These are phyloP conservation scores for Endocalyx cinctus DNA, from an alignment of 2,329 filamentous ascomycete genomes.

Conservation along the genomic window DNA sequence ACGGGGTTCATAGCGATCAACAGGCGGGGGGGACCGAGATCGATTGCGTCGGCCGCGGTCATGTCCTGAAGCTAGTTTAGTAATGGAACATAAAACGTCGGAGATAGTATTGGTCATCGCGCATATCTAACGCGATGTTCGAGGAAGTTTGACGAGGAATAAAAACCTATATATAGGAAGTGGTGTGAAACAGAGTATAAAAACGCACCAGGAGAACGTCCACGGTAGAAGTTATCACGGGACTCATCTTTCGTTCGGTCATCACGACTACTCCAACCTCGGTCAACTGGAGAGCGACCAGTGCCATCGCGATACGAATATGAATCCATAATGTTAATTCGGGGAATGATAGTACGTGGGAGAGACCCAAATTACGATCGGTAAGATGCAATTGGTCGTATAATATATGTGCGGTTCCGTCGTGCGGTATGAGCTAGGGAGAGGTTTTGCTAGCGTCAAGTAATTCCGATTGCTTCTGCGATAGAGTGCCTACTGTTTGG, in stretches of 20 bases:
- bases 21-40: slow-evolving; percentile 65
- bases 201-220: slow-evolving; percentile 65
- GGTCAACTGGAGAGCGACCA: slow-evolving; percentile 49
- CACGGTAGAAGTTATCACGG: slow-evolving; percentile 59
- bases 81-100: slow-evolving; percentile 1
- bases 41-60: slow-evolving; percentile 56
- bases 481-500: slow-evolving; percentile 42
- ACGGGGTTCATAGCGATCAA: slow-evolving; percentile 75
- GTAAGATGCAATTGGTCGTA: too few relatives aligned
- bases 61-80: slow-evolving; percentile 38
- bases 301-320: slow-evolving; percentile 50
- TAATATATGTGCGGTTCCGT: too few relatives aligned
- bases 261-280: slow-evolving; percentile 48
- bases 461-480: slow-evolving; percentile 17
- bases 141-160: too few relatives aligned
- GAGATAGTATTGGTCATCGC: too few relatives aligned
- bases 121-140: background rate
- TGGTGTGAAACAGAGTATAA: too few relatives aligned
- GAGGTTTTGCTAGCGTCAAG: slow-evolving; percentile 25
- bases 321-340: slow-evolving; percentile 46
- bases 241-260: slow-evolving; percentile 50
- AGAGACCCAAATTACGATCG: too few relatives aligned
- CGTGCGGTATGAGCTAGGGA: too few relatives aligned
- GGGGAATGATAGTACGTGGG: too few relatives aligned
- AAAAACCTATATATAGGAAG: too few relatives aligned